phyloP scores from a whole-genome alignment of 108 stramenopile genomes.

The Conticribra weissflogii region DNA sequence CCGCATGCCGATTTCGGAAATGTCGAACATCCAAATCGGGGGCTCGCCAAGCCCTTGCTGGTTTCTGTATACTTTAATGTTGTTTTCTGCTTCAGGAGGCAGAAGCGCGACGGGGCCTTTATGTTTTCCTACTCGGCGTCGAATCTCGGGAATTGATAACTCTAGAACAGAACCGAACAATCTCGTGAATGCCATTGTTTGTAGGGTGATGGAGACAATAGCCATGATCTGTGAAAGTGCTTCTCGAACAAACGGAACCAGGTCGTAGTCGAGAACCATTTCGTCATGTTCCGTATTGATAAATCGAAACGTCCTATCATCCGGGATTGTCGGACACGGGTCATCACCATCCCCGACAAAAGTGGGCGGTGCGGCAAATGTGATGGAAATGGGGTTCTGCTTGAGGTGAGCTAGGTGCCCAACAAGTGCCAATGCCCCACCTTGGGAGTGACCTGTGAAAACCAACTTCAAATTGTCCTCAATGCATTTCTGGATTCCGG shows the following conservation, averaged over 20 bases:
- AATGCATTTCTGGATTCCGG: neutral
- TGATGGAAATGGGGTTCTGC: constrained; percentile 3
- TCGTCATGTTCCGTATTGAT: constrained; percentile 8
- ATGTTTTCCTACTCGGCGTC: neutral
- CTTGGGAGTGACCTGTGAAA: constrained; percentile 29
- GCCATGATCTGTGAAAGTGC: neutral
- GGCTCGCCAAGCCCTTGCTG: neutral
- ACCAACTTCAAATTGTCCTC: constrained; percentile 7
- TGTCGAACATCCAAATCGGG: neutral
- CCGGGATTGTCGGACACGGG: neutral
- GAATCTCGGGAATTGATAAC: neutral
- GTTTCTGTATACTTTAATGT: neutral
- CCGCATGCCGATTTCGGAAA: neutral
- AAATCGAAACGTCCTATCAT: neutral
- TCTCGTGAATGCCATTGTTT: neutral
- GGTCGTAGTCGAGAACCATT: neutral
- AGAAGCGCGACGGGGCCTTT: neutral
- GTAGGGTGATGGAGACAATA: neutral
- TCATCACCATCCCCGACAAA: constrained; percentile 1
- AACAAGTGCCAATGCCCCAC: constrained; percentile 37
- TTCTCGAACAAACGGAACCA: neutral
- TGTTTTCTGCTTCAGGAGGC: neutral
- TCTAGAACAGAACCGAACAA: neutral
- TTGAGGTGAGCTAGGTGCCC: neutral
- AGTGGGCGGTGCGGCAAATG: constrained; percentile 5